These are phyloP conservation scores for Pistacia vera DNA, from an alignment of 345 rosid species.

Conservation along the genomic window DNA sequence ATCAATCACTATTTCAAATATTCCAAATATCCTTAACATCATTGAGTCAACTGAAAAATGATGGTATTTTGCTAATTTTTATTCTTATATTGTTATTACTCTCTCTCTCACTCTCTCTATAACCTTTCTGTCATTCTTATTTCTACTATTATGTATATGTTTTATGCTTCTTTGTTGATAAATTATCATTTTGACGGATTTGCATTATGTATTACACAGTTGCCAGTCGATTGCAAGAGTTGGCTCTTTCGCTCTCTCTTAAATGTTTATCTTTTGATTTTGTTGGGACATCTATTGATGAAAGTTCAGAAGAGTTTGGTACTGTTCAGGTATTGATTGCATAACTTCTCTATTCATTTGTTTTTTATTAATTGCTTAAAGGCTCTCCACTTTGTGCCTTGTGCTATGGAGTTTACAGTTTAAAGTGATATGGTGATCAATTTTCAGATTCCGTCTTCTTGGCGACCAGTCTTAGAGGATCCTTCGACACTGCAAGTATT, in stretches of 20 bases:
- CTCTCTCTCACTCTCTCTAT: neutral
- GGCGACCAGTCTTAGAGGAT: slow-evolving; percentile 93
- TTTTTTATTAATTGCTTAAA: slow-evolving; percentile 1
- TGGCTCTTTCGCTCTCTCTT: slow-evolving; percentile 94
- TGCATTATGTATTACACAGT: slow-evolving; percentile 45
- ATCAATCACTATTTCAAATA: slow-evolving; percentile 88
- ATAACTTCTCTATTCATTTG: neutral
- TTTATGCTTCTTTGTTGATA: slow-evolving; percentile 4
- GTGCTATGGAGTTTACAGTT: slow-evolving; percentile 3
- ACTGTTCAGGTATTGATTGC: slow-evolving; percentile 81
- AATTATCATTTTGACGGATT: slow-evolving; percentile 20
- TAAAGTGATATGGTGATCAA: slow-evolving; percentile 16
- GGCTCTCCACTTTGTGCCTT: slow-evolving; percentile 16
- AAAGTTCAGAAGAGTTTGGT: slow-evolving; percentile 99
- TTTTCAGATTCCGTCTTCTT: slow-evolving; percentile 79
- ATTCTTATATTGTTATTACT: slow-evolving; percentile 3
- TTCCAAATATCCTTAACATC: slow-evolving; percentile 95
- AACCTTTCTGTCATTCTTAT: neutral
- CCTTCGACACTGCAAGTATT: slow-evolving; percentile 88
- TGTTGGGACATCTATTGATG: slow-evolving; percentile 97
- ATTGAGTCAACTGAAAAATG: slow-evolving; percentile 82
- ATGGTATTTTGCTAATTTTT: slow-evolving; percentile 54
- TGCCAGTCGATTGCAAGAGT: slow-evolving; percentile 76
- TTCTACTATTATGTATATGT: neutral
- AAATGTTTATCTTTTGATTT: slow-evolving; percentile 97